These are phyloP conservation scores for Plasmodium ovale DNA, from an alignment of 169 alveolate genomes.

Conservation along the genomic window DNA sequence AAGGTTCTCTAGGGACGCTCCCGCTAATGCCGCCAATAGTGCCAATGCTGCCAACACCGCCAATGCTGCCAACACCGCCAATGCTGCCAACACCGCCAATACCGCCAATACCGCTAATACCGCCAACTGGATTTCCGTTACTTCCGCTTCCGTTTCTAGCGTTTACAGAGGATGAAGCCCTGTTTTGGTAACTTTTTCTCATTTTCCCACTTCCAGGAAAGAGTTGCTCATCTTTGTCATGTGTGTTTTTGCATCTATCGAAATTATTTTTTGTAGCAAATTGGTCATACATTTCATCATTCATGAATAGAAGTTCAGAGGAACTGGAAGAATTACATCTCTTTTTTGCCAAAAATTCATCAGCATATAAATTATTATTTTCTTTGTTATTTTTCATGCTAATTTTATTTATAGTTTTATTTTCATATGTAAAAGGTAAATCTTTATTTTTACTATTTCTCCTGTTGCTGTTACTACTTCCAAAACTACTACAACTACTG, in stretches of 20 bases:
- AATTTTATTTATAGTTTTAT: constrained; percentile 7
- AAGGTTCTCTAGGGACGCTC: no score
- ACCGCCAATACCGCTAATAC: not conserved
- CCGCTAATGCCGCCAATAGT: no score
- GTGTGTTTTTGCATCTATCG: not conserved
- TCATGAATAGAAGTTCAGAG: constrained; percentile 11
- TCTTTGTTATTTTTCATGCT: not conserved
- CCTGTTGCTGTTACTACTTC: not conserved
- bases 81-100: not conserved
- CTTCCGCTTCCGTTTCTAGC: not conserved
- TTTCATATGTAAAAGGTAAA: not conserved
- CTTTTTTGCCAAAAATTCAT: not conserved
- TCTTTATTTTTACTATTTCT: not conserved
- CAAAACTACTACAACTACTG: not conserved
- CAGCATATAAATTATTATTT: not conserved
- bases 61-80: no score
- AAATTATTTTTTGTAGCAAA: constrained; percentile 1
- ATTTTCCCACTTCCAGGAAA: no score
- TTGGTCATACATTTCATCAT: constrained; percentile 8
- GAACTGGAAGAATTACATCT: constrained; percentile 19
- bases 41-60: no score
- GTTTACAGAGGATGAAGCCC: not conserved
- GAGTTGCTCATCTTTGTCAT: constrained; percentile 1
- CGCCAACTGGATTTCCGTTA: no score
- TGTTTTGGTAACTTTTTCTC: constrained; percentile 3